Base-by-base conservation (phyloP, 805 yeast species). In the Sugiyamaella valdiviana region DNA sequence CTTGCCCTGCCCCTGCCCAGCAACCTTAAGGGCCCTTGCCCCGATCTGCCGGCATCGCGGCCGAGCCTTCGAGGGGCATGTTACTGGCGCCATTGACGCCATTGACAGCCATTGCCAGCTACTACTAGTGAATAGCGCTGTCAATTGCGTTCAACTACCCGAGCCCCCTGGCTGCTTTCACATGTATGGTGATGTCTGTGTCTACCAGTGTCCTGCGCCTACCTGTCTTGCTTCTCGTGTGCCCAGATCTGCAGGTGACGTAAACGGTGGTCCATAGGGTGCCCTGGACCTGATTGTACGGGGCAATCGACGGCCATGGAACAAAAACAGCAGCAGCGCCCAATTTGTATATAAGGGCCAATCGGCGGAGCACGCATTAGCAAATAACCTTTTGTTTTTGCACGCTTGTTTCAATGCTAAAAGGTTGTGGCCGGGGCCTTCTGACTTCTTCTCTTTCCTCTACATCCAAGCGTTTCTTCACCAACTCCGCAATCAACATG, bases 401-500 rank as follows among this genome's bases (percentile, higher is more conserved):
- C 29, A 22, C 38, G 19, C 37, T 44, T 44, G 26, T 43, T 36
- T 21, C 26, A 45, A 50, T 50, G 53, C 50, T 50, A 21, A 45
- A 39, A 23, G 40, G 42, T 15, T 37, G 17, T 43, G 44, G 48
- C 38, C 48, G 44, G 26, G 24, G 32, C 39, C 39, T 36, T 36
- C 40, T 44, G 17, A 16, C 44, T 20, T 42, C 39, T 37, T 21
- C 23, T 22, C 35, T 40, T 36, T 42, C 48, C 19, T 44, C 36
- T n/a, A 32, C 50, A 24, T 16, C 55, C 21, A 49, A 36, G 38
- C 26, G 57, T 39, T 39, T 45, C 12, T 48, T 56, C 32, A 38
- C 48, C 12, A 32, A 56, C 38, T 40, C 61, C n/a, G 20, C 62
- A 29, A 49, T 59, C 49, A 55, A 55, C 50, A 63, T 62, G 66